Conservation (phyloP, 176 grass and related monocot species). For the Hsuehochloa calcarea region DNA sequence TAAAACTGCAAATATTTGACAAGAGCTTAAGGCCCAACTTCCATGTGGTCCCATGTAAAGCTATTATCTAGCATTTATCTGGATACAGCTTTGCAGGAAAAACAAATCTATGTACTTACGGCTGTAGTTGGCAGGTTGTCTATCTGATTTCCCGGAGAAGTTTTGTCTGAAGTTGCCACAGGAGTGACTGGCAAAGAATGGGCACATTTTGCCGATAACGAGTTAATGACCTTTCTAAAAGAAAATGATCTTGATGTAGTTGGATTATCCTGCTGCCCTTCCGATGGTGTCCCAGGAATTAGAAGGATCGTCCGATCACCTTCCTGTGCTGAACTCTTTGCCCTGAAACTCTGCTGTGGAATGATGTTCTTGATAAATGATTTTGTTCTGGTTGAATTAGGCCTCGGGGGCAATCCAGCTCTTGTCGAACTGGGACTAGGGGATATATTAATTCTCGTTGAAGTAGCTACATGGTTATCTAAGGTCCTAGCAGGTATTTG, state of each 20-base stretch:
- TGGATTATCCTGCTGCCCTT: constrained; percentile 60
- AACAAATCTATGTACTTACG: constrained; percentile 47
- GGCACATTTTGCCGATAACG: constrained; percentile 61
- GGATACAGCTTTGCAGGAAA: neutral
- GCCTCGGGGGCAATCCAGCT: constrained; percentile 67
- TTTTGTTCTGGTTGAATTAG: constrained; percentile 74
- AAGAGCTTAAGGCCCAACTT: constrained; percentile 1
- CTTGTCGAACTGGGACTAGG: constrained; percentile 62
- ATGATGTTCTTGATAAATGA: constrained; percentile 69
- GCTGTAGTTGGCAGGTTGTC: constrained; percentile 46
- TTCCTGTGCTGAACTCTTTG: constrained; percentile 53
- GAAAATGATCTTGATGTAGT: constrained; percentile 58
- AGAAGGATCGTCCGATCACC: constrained; percentile 74
- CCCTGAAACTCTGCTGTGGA: constrained; percentile 60
- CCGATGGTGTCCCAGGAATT: constrained; percentile 52
- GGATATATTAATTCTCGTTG: constrained; percentile 57
- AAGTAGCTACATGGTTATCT: constrained; percentile 48
- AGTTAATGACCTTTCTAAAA: constrained; percentile 76
- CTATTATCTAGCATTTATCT: constrained; percentile 11
- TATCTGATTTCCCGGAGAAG: constrained; percentile 43
- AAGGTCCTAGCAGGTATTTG: constrained; percentile 84
- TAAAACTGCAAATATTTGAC: neutral
- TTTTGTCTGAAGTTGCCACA: constrained; percentile 38
- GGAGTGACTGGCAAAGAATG: constrained; percentile 93
- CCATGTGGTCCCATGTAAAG: neutral